phyloP scores from a whole-genome alignment of 2,329 filamentous ascomycete species.

The Volutella citrinella region DNA sequence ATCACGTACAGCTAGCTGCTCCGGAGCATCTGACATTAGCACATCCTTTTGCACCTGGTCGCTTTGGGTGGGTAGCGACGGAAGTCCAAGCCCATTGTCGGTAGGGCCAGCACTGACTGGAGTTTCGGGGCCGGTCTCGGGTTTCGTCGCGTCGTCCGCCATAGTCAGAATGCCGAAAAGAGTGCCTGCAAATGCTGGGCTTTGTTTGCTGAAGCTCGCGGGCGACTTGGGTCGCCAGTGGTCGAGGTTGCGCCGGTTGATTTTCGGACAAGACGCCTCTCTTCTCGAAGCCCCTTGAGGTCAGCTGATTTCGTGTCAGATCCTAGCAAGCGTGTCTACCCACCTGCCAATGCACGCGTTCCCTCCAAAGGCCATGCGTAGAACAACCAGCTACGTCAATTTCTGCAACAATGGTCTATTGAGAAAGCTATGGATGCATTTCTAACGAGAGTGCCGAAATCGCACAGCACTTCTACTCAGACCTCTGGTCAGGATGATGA shows the following conservation, averaged over 20 bases:
- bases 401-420: no score
- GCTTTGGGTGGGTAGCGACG: slow-evolving; percentile 14
- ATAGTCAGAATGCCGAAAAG: slow-evolving; percentile 25
- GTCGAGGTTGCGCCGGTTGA: slow-evolving; percentile 26
- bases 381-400: no score
- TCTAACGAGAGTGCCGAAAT: slow-evolving; percentile 28
- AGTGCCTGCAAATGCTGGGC: no score
- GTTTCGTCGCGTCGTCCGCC: slow-evolving; percentile 27
- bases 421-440: slow-evolving; percentile 45
- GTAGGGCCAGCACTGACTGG: slow-evolving; percentile 16
- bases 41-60: slow-evolving; percentile 35
- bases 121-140: slow-evolving; percentile 17
- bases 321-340: slow-evolving; percentile 13
- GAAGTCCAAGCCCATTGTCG: no score
- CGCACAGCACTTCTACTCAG: slow-evolving; percentile 10
- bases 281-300: slow-evolving; percentile 9
- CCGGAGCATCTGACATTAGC: slow-evolving; percentile 45
- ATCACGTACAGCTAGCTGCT: no score
- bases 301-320: slow-evolving; percentile 40
- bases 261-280: slow-evolving; percentile 13
- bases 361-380: slow-evolving; percentile 1
- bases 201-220: no score
- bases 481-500: slow-evolving; percentile 8
- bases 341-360: slow-evolving; percentile 17
- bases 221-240: no score